Evolutionary conservation across 148 eudicot genomes (phyloP).

Genomic region (Heliosperma pusillum): DNA sequence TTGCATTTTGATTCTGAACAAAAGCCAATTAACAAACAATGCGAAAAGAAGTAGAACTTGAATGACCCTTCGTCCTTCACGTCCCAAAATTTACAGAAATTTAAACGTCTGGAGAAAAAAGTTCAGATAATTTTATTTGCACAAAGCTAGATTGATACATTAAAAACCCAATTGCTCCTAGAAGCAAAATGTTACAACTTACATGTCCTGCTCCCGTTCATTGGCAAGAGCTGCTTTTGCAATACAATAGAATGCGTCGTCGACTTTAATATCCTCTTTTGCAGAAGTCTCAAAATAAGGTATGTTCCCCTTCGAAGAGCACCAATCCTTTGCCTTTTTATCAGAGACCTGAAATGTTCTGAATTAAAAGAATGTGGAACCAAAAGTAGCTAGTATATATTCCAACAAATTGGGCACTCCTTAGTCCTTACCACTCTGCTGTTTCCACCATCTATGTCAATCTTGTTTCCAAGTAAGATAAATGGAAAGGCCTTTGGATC

Average conservation of each 20-base stretch:
- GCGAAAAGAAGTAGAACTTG: not conserved
- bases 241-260: constrained; percentile 49
- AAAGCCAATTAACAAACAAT: no score
- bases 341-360: constrained; percentile 46
- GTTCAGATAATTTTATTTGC: not conserved
- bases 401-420: constrained; percentile 7
- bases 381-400: constrained; percentile 3
- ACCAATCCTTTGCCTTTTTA: constrained; percentile 73
- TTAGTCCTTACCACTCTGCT: constrained; percentile 61
- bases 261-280: constrained; percentile 58
- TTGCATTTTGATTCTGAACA: no score
- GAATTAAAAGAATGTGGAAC: constrained; percentile 5
- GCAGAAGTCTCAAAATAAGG: constrained; percentile 74
- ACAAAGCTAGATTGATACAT: not conserved
- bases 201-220: constrained; percentile 46
- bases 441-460: constrained; percentile 57
- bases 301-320: constrained; percentile 49
- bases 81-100: not conserved
- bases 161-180: not conserved
- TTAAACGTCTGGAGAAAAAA: not conserved
- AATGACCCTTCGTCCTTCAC: not conserved
- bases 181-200: constrained; percentile 17
- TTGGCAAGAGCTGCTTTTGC: constrained; percentile 55
- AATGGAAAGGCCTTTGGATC: constrained; percentile 58
- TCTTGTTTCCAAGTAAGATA: constrained; percentile 64